A percentile compares a stretch with the other conserved stretches of the same genome.
Evolutionary conservation across 2,329 filamentous ascomycete species (phyloP).

Genomic region (Bipolaris cookei): DNA sequence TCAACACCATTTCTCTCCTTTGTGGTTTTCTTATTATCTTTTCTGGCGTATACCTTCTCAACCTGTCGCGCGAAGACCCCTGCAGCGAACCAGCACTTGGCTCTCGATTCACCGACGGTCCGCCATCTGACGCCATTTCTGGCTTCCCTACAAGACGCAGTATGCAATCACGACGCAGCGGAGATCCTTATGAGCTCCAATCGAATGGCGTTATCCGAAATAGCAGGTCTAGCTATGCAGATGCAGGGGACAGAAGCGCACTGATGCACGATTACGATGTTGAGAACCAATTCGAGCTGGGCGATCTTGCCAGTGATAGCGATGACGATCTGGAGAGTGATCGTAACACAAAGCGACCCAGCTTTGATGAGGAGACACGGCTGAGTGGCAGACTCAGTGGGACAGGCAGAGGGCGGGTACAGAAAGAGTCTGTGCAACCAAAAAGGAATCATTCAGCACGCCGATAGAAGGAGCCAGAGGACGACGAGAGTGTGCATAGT

Average conservation of each 20-base stretch:
- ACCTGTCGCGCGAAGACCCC: slow-evolving; percentile 91
- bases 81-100: slow-evolving; percentile 72
- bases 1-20: slow-evolving; percentile 90
- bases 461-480: slow-evolving; percentile 13
- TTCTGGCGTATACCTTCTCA: slow-evolving; percentile 91
- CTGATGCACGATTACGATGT: slow-evolving; percentile 90
- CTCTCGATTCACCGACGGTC: slow-evolving; percentile 68
- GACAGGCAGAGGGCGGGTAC: slow-evolving; percentile 36
- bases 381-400: slow-evolving; percentile 32
- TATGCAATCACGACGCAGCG: slow-evolving; percentile 83
- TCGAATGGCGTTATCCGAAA: slow-evolving; percentile 39
- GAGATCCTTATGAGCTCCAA: slow-evolving; percentile 54
- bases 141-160: slow-evolving; percentile 88
- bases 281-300: slow-evolving; percentile 74
- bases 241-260: slow-evolving; percentile 71
- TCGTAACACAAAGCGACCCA: slow-evolving; percentile 18
- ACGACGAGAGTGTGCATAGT: neutral
- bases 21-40: slow-evolving; percentile 96
- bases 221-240: slow-evolving; percentile 21
- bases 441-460: slow-evolving; percentile 29
- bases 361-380: slow-evolving; percentile 21
- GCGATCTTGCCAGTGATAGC: slow-evolving; percentile 76
- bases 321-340: slow-evolving; percentile 48
- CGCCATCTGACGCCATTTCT: slow-evolving; percentile 89
- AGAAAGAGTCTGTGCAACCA: slow-evolving; percentile 39